phyloP scores from a whole-genome alignment of 352 stramenopile species.

The Elongisporangium undulatum region DNA sequence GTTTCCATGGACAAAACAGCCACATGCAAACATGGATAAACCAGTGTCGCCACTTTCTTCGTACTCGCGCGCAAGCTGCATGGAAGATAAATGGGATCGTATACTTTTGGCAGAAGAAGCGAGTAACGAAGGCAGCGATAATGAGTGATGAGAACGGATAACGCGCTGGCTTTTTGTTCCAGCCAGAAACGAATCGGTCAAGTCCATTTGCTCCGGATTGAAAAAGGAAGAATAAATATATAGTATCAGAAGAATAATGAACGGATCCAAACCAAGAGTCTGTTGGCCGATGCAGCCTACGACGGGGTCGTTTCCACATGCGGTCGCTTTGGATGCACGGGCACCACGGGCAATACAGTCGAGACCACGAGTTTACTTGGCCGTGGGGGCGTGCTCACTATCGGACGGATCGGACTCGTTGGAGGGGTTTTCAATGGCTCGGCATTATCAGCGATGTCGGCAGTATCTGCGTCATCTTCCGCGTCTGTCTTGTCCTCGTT shows the following conservation, averaged over 20 bases:
- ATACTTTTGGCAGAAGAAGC: constrained; percentile 39
- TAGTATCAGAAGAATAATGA: neutral
- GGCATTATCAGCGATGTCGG: neutral
- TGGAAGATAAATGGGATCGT: constrained; percentile 74
- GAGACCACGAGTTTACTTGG: neutral
- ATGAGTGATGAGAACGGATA: constrained; percentile 2
- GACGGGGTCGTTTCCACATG: neutral
- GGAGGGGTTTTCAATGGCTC: neutral
- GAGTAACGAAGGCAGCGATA: constrained; percentile 13
- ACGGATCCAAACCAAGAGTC: too few species aligned
- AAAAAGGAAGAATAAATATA: constrained; percentile 1
- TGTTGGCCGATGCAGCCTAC: neutral
- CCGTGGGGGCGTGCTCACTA: neutral
- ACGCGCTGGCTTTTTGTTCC: neutral
- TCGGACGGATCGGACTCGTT: neutral
- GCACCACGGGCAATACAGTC: neutral
- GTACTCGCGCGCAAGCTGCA: constrained; percentile 23
- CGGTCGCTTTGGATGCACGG: neutral
- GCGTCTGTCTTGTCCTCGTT: neutral
- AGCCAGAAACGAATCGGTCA: neutral
- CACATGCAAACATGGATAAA: neutral
- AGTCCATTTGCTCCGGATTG: neutral
- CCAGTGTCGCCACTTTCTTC: constrained; percentile 1
- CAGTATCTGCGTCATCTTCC: neutral
- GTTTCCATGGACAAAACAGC: neutral